phyloP scores from a whole-genome alignment of 2,329 filamentous ascomycete genomes.

The Fusarium fracticaudum region DNA sequence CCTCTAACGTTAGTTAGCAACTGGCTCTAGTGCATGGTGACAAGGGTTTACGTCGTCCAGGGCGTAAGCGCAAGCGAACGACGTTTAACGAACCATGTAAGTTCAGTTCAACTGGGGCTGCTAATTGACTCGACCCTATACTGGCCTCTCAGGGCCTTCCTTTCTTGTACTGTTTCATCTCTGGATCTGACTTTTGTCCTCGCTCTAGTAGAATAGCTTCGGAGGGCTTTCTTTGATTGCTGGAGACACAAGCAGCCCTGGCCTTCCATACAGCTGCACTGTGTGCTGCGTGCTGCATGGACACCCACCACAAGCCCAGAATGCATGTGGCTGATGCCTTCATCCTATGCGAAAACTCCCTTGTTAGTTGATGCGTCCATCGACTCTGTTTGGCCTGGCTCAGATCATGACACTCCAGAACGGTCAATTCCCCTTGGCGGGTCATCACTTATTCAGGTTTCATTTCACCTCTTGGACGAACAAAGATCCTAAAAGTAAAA shows the following conservation, averaged over 20 bases:
- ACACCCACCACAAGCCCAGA: constrained; percentile 9
- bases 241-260: constrained; percentile 4
- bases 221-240: constrained; percentile 16
- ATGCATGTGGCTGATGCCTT: constrained; percentile 7
- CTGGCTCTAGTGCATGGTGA: constrained; percentile 21
- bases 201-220: neutral
- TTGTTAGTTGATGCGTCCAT: neutral
- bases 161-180: constrained; percentile 21
- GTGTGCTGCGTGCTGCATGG: neutral
- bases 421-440: neutral
- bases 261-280: neutral
- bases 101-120: constrained; percentile 11
- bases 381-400: neutral
- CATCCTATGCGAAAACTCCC: constrained; percentile 5
- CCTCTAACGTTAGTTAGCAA: neutral
- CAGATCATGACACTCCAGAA: neutral
- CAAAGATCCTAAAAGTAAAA: neutral
- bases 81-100: neutral
- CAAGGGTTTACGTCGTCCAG: constrained; percentile 17
- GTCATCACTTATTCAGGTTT: neutral
- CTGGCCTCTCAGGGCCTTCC: constrained; percentile 8
- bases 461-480: neutral
- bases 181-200: constrained; percentile 6
- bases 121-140: neutral
- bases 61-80: constrained; percentile 13